phyloP scores from a whole-genome alignment of 2,329 filamentous ascomycete genomes.

The Arthrocladium fulminans region DNA sequence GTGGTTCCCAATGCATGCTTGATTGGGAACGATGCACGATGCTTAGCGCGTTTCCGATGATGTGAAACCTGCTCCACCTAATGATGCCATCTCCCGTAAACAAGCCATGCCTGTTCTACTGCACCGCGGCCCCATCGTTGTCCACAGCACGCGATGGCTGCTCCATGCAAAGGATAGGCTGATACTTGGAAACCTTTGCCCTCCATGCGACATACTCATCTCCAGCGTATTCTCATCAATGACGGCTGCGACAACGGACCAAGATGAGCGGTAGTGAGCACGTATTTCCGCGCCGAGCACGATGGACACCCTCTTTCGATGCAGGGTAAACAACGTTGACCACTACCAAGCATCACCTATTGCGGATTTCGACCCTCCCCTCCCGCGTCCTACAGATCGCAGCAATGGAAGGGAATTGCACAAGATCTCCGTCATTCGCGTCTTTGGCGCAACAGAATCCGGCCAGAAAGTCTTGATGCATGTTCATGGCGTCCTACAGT shows the following conservation, averaged over 20 bases:
- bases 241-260: not conserved
- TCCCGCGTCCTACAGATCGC: conserved; percentile 45
- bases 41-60: too few species aligned
- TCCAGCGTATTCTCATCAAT: too few species aligned
- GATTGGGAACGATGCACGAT: too few species aligned
- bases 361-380: conserved; percentile 62
- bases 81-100: too few species aligned
- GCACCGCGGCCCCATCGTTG: too few species aligned
- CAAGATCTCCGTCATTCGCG: conserved; percentile 74
- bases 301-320: conserved; percentile 66
- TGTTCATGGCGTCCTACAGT: conserved; percentile 90
- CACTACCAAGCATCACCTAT: conserved; percentile 78
- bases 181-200: too few species aligned
- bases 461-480: conserved; percentile 95
- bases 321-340: conserved; percentile 92
- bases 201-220: too few species aligned
- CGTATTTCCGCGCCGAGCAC: not conserved
- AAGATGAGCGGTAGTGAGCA: conserved; percentile 3
- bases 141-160: too few species aligned
- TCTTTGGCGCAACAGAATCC: conserved; percentile 88
- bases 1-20: too few species aligned
- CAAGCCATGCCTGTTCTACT: too few species aligned
- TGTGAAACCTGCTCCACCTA: too few species aligned
- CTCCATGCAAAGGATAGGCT: too few species aligned
- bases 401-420: conserved; percentile 49